A percentile compares a stretch with the other conserved stretches of the same genome.
Evolutionary conservation across 1,284 basidiomycete species (phyloP).

Genomic region (Singerocomus inundabilis): DNA sequence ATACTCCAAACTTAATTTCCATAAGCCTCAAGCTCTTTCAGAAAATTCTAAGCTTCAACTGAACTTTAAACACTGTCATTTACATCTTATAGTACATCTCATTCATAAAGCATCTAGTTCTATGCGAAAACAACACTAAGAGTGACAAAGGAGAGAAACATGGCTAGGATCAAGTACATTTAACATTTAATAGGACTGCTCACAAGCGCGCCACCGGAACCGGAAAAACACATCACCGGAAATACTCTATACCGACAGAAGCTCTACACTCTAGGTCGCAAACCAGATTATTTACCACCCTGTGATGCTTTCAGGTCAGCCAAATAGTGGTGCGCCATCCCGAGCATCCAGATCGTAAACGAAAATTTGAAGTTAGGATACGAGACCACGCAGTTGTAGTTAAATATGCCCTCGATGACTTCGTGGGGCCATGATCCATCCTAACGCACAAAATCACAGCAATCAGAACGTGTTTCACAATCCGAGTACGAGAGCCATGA

Average conservation of each 20-base stretch:
- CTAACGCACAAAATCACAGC: conserved; percentile 34
- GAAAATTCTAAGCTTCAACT: too few species aligned
- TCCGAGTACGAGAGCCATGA: background rate
- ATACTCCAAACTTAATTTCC: too few species aligned
- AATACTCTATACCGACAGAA: background rate
- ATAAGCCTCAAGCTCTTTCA: too few species aligned
- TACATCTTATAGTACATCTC: too few species aligned
- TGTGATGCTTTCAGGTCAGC: conserved; percentile 38
- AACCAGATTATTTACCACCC: background rate
- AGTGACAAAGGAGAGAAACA: too few species aligned
- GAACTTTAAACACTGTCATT: too few species aligned
- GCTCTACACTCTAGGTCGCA: background rate
- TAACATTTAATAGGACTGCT: conserved; percentile 8
- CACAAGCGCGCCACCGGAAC: conserved; percentile 28
- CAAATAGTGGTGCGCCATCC: conserved; percentile 69
- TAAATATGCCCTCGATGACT: conserved; percentile 91
- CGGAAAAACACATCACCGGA: conserved; percentile 13
- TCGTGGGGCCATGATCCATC: conserved; percentile 97
- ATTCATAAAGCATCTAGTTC: too few species aligned
- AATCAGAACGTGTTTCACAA: conserved; percentile 1
- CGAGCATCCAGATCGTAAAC: conserved; percentile 91
- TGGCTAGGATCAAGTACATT: background rate
- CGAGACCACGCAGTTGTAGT: conserved; percentile 90
- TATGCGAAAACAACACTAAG: too few species aligned
- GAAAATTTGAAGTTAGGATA: conserved; percentile 98